These are phyloP conservation scores for Candolleomyces aberdarensis DNA, from an alignment of 768 basidiomycete species.

Conservation along the genomic window DNA sequence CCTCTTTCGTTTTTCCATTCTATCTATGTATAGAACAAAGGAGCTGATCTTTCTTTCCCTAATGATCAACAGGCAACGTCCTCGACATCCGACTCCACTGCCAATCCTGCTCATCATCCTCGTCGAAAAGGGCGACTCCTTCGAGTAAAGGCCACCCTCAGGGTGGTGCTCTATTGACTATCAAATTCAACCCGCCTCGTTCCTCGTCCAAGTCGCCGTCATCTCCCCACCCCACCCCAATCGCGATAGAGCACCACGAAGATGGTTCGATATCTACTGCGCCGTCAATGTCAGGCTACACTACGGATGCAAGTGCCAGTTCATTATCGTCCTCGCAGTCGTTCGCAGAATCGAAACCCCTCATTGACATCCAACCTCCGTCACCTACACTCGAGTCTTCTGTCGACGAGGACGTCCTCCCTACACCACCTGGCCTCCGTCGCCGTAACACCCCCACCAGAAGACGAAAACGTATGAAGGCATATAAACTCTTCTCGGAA, in stretches of 20 bases:
- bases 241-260: not conserved
- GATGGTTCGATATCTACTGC: not conserved
- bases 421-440: slow-evolving; percentile 16
- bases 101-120: slow-evolving; percentile 19
- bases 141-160: slow-evolving; percentile 40
- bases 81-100: slow-evolving; percentile 44
- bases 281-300: not conserved
- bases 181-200: slow-evolving; percentile 22
- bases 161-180: slow-evolving; percentile 33
- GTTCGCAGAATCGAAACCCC: not conserved
- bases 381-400: slow-evolving; percentile 6
- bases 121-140: slow-evolving; percentile 21
- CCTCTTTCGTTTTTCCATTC: not conserved
- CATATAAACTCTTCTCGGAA: slow-evolving; percentile 43
- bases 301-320: not conserved
- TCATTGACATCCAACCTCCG: slow-evolving; percentile 10
- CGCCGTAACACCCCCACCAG: slow-evolving; percentile 19
- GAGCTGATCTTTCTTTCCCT: slow-evolving; percentile 2
- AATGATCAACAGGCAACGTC: slow-evolving; percentile 23
- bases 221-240: slow-evolving; percentile 1
- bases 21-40: not conserved
- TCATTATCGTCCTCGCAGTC: not conserved
- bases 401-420: not conserved
- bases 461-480: slow-evolving; percentile 21
- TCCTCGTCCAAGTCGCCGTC: too few relatives aligned